These are phyloP conservation scores for Urochloa ruziziensis DNA, from an alignment of 176 grass and related monocot species.

Conservation along the genomic window DNA sequence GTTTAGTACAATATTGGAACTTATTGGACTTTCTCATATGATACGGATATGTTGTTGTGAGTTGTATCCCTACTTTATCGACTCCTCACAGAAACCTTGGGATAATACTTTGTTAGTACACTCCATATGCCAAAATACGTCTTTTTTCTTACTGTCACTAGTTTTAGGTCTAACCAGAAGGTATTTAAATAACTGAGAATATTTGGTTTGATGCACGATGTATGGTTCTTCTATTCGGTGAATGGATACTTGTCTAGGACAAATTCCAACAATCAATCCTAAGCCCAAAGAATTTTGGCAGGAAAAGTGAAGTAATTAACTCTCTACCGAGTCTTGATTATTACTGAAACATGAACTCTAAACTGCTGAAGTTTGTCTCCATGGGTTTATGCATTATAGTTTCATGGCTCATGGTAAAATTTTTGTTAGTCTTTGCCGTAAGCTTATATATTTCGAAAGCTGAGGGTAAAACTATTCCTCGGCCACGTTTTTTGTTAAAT, in stretches of 20 bases:
- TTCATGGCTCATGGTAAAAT: too few species aligned
- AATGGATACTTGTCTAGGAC: slow-evolving; percentile 16
- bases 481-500: background rate
- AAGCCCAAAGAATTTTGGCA: background rate
- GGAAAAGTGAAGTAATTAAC: background rate
- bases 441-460: background rate
- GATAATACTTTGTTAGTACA: background rate
- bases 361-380: background rate
- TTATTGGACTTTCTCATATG: too few species aligned
- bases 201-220: background rate
- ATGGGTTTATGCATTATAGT: background rate
- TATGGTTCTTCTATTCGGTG: background rate
- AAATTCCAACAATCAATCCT: background rate
- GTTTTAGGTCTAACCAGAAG: background rate
- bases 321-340: background rate
- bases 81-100: background rate
- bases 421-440: background rate
- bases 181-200: background rate
- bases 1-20: too few species aligned
- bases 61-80: slow-evolving; percentile 1
- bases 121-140: background rate
- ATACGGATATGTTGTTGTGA: background rate
- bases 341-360: background rate
- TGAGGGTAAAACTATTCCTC: background rate
- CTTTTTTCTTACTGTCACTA: background rate